Conservation (phyloP, 257 asterid species). For the Salvia rosmarinus region DNA sequence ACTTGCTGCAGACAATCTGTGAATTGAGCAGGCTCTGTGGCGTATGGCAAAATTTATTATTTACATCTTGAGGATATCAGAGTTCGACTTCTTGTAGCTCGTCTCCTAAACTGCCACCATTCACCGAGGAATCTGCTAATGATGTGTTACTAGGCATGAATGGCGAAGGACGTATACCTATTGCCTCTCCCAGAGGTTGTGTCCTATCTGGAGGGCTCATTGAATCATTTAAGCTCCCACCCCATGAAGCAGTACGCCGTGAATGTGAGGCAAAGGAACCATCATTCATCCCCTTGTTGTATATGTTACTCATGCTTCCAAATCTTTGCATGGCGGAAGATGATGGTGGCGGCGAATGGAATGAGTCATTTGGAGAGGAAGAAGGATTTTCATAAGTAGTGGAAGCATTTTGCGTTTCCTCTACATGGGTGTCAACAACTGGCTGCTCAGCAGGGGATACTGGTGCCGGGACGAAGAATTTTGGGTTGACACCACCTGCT, state of each 20-base stretch:
- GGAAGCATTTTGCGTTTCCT: constrained; percentile 41
- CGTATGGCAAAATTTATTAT: constrained; percentile 55
- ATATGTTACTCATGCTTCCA: constrained; percentile 74
- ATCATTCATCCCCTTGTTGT: constrained; percentile 38
- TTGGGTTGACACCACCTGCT: constrained; percentile 50
- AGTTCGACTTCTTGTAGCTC: constrained; percentile 95
- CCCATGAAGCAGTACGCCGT: constrained; percentile 91
- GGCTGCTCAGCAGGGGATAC: constrained; percentile 51
- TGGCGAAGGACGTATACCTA: constrained; percentile 49
- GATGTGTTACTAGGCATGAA: constrained; percentile 46
- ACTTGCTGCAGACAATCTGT: constrained; percentile 38
- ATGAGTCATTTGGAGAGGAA: constrained; percentile 40
- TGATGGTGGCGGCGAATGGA: constrained; percentile 42
- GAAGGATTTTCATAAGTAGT: constrained; percentile 46
- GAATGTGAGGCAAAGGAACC: constrained; percentile 45
- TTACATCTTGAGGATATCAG: constrained; percentile 58
- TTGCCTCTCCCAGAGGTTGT: constrained; percentile 60
- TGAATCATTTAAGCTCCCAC: constrained; percentile 66
- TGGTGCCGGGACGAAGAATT: constrained; percentile 77
- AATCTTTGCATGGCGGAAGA: constrained; percentile 62
- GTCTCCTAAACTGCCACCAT: constrained; percentile 59
- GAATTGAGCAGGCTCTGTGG: constrained; percentile 30
- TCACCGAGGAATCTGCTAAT: constrained; percentile 20
- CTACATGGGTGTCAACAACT: constrained; percentile 34
- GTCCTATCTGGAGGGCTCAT: constrained; percentile 42